phyloP scores from a whole-genome alignment of 179 eudicot species.

The Drosera spatulata region DNA sequence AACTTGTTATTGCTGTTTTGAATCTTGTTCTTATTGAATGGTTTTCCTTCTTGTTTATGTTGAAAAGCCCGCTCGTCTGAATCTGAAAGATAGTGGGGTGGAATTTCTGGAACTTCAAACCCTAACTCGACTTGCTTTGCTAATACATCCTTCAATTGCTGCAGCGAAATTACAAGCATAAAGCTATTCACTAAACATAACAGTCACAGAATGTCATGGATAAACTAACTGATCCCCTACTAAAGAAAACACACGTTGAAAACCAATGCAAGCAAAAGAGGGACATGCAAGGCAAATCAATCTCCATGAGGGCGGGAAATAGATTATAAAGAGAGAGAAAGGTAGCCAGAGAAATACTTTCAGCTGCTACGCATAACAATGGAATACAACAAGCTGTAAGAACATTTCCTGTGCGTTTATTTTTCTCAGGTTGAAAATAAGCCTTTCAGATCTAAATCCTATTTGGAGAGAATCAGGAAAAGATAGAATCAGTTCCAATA shows the following conservation, averaged over 20 bases:
- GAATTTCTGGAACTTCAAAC: conserved; percentile 91
- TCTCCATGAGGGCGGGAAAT: not conserved
- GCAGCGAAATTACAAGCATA: conserved; percentile 12
- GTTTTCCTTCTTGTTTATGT: conserved; percentile 17
- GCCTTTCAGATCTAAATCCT: too few species aligned
- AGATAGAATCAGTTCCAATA: too few species aligned
- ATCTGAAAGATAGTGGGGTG: conserved; percentile 60
- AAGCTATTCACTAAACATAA: not conserved
- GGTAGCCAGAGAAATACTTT: not conserved
- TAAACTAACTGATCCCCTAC: not conserved
- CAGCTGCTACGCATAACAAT: too few species aligned
- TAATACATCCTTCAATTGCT: conserved; percentile 88
- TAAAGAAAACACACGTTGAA: not conserved
- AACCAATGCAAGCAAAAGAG: not conserved
- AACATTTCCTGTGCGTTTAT: too few species aligned
- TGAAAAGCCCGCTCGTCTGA: conserved; percentile 28
- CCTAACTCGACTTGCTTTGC: conserved; percentile 90
- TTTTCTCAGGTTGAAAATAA: too few species aligned
- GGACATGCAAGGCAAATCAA: not conserved
- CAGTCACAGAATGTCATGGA: not conserved
- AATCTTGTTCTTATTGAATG: conserved; percentile 23
- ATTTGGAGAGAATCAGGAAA: too few species aligned
- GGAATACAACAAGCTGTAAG: too few species aligned
- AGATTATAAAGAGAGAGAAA: not conserved
- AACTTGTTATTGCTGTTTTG: conserved; percentile 44